These are phyloP conservation scores for Solanum piurae DNA, from an alignment of 257 asterid genomes.

Conservation along the genomic window DNA sequence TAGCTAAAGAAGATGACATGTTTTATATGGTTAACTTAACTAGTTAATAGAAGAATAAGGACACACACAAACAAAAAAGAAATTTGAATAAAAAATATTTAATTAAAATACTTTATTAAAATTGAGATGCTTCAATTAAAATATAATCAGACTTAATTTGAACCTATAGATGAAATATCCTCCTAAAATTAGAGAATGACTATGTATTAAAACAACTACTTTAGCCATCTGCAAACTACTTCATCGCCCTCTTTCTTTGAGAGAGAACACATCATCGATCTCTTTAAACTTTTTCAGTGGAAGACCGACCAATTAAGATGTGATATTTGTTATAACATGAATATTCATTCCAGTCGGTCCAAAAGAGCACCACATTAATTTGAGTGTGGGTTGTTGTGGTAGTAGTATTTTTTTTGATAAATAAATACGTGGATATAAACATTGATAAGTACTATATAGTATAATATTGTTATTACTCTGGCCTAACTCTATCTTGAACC, in stretches of 20 bases:
- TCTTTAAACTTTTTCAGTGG: background rate
- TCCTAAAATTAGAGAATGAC: background rate
- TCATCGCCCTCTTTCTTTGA: background rate
- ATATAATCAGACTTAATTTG: no score
- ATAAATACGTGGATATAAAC: background rate
- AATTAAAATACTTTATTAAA: no score
- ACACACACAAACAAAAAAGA: no score
- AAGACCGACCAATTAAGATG: background rate
- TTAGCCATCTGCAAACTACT: background rate
- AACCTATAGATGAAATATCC: no score
- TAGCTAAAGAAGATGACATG: no score
- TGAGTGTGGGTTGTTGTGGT: background rate
- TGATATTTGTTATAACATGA: background rate
- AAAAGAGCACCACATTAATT: background rate
- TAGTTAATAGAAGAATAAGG: fast-evolving
- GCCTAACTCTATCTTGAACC: background rate
- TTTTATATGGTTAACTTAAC: no score
- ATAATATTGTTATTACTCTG: background rate
- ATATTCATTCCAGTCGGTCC: background rate
- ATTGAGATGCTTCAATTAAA: no score
- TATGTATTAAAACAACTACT: background rate
- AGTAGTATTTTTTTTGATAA: background rate
- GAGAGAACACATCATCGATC: background rate
- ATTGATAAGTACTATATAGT: background rate
- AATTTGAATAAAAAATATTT: fast-evolving